A percentile compares a stretch with the other conserved stretches of the same genome.
phyloP scores from a whole-genome alignment of 1,284 basidiomycete species.

The Pterulicium gracile region DNA sequence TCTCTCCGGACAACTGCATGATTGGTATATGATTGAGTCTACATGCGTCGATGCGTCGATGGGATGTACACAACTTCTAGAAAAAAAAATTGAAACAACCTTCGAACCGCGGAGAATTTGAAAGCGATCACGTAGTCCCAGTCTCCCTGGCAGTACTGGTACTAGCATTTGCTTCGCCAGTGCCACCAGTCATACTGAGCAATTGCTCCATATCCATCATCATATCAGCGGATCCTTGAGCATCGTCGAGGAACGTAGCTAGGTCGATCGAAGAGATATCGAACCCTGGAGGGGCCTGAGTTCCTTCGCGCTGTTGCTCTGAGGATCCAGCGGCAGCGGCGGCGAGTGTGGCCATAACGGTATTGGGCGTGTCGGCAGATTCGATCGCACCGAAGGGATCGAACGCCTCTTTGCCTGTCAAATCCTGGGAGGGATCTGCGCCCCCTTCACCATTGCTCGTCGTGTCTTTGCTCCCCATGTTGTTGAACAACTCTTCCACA shows the following conservation, averaged over 20 bases:
- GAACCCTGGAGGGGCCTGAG: not conserved
- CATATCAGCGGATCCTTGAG: not conserved
- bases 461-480: not conserved
- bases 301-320: not conserved
- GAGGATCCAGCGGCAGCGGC: no score
- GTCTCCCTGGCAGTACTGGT: no score
- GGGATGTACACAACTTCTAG: no score
- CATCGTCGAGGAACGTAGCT: not conserved
- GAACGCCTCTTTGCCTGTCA: not conserved
- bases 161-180: no score
- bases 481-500: slow-evolving; percentile 24
- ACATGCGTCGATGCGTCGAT: no score
- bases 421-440: no score
- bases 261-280: not conserved
- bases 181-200: not conserved
- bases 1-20: no score
- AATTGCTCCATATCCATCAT: not conserved
- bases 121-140: no score
- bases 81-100: no score
- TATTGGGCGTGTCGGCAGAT: not conserved
- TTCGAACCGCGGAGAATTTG: no score
- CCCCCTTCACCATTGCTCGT: no score
- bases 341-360: not conserved
- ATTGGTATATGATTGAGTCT: no score
- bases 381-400: not conserved